Base-by-base conservation (phyloP, 805 yeast genomes). In the Saturnispora hagleri region DNA sequence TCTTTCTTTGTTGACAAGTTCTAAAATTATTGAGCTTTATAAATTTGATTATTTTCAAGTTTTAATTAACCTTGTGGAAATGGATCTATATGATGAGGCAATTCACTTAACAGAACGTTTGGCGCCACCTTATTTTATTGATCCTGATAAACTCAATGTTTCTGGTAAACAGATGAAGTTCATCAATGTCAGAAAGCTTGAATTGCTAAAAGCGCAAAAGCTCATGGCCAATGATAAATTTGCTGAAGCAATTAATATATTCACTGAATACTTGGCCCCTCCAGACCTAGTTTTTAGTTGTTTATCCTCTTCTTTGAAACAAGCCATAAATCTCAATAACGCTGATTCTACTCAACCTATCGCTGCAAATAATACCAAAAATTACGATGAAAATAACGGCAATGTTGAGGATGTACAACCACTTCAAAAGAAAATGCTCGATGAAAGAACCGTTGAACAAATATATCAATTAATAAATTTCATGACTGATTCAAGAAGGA, bases 191-290 rank as follows among this genome's bases (percentile, higher is more conserved):
- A 57, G 83, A 35, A 71, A 74, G 22, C 64, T 78, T 38, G 72
- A 77, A 54, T 65, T 78, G 26, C 55, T 64, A 26, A 64, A 67
- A 24, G 82, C 74, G 0, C 56, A 63, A 5, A 48, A 54, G 4
- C 55, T 64, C 3, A 48, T 75, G 24, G 68, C 70, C 8, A 31
- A 20, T 15, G 53, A 58, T 4, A 56, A 68, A 4, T 69, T 66
- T 44, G 63, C 63, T 4, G 53, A 62, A 9, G 72, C 82, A 1
- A 66, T 79, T 64, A 57, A 62, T 48, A 36, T 73, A 17, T 81
- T 82, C 50, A 73, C 73, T 5, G 75, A 75, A 26, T 80, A 71
- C 50, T 67, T 81, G 60, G 86, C 88, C 0, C 76, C 84, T 1
- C 89, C 89, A 0, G 71, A 75, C 36, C 60, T 68, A 4, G 77